Conservation (phyloP, 257 asterid species). For the Sherardia arvensis region DNA sequence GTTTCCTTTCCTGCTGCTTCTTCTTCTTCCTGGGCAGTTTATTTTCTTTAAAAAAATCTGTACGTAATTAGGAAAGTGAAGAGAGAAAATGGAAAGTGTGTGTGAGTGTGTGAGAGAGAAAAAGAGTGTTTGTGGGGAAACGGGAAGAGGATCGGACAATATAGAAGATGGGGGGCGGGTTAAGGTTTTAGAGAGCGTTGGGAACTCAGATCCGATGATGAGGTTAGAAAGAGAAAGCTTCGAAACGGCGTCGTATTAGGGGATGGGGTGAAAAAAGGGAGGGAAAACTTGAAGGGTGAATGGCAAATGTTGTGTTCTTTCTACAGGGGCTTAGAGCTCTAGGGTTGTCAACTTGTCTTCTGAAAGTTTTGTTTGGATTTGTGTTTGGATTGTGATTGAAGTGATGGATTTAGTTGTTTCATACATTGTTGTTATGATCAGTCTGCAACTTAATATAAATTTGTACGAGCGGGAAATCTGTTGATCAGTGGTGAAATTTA, state of each 20-base stretch:
- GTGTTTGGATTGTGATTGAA: too few relatives aligned
- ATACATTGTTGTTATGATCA: too few relatives aligned
- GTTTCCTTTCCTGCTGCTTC: slow-evolving; percentile 5
- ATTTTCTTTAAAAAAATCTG: too few relatives aligned
- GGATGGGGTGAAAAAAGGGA: neutral
- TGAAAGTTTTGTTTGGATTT: neutral
- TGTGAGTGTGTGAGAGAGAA: neutral
- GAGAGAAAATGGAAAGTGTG: too few relatives aligned
- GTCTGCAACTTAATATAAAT: too few relatives aligned
- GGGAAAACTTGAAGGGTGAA: neutral
- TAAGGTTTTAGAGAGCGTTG: slow-evolving; percentile 20
- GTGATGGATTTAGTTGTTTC: too few relatives aligned
- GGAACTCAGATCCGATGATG: slow-evolving; percentile 69
- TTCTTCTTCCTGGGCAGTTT: neutral
- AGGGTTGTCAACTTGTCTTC: neutral
- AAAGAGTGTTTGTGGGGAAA: slow-evolving; percentile 22
- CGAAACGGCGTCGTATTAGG: neutral
- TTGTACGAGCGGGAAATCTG: too few relatives aligned
- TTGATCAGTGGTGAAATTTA: too few relatives aligned
- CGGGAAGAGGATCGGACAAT: slow-evolving; percentile 49
- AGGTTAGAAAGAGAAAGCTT: slow-evolving; percentile 9
- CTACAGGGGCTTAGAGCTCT: neutral
- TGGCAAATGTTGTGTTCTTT: too few relatives aligned
- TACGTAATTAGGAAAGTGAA: too few relatives aligned
- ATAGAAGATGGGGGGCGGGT: slow-evolving; percentile 29